Percentiles rank a stretch among this genome's conserved stretches.
Evolutionary conservation across 2,329 filamentous ascomycete genomes (phyloP).

Genomic region (Ceratocystis cacaofunesta): DNA sequence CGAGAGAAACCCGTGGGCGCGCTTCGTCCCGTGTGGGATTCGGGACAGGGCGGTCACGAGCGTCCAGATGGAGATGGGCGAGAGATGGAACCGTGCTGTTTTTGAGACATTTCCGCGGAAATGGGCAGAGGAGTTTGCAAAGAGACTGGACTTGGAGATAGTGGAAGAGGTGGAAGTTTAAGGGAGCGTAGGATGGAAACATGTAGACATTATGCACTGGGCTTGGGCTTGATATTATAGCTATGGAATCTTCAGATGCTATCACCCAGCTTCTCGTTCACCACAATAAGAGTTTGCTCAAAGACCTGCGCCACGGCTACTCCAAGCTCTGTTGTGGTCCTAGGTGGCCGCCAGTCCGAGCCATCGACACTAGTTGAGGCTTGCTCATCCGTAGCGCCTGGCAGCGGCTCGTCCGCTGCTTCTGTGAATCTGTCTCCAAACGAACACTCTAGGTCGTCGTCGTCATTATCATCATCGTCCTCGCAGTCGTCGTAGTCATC

Average conservation of each 20-base stretch:
- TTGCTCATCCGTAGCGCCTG: neutral
- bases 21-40: conserved; percentile 84
- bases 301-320: conserved; percentile 66
- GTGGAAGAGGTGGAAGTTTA: conserved; percentile 17
- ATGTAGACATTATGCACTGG: too few relatives aligned
- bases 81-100: conserved; percentile 8
- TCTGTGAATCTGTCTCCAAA: conserved; percentile 27
- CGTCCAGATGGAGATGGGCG: conserved; percentile 39
- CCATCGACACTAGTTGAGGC: conserved; percentile 9
- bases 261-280: conserved; percentile 52
- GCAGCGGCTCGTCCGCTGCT: conserved; percentile 22
- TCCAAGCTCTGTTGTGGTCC: conserved; percentile 33
- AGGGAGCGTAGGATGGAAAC: conserved; percentile 15
- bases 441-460: conserved; percentile 16
- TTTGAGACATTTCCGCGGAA: conserved; percentile 1
- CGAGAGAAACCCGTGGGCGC: conserved; percentile 37
- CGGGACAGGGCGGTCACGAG: conserved; percentile 68
- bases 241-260: conserved; percentile 10
- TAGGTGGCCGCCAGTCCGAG: conserved; percentile 10
- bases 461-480: neutral
- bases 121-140: conserved; percentile 15
- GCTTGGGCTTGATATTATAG: neutral
- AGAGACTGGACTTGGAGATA: neutral
- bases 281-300: conserved; percentile 59
- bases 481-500: neutral